Evolutionary conservation across 225 moss, liverwort and hornwort genomes (phyloP).

Genomic region (Sphagnum contortum): DNA sequence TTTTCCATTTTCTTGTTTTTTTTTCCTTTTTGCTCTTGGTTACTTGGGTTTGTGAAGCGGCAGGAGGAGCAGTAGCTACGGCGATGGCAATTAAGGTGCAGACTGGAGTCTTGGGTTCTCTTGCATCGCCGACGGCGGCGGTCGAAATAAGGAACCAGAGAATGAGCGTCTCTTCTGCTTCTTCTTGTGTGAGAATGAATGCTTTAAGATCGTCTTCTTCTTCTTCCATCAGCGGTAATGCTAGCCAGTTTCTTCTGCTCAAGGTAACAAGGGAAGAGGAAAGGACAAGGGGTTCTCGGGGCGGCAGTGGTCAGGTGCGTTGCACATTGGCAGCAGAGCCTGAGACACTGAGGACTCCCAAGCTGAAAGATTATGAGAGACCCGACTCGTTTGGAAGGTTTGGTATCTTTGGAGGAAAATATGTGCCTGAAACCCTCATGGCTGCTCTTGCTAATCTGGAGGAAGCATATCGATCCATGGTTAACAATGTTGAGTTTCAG

Average conservation of each 20-base stretch:
- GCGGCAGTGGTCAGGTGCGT: conserved; percentile 10
- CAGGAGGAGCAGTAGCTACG: no score
- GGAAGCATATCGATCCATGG: conserved; percentile 46
- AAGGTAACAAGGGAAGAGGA: neutral
- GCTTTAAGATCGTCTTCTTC: neutral
- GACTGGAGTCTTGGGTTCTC: no score
- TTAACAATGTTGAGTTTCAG: conserved; percentile 73
- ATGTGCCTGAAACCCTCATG: conserved; percentile 98
- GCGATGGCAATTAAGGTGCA: no score
- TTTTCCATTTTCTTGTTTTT: no score
- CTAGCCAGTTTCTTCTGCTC: conserved; percentile 6
- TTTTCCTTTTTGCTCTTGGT: no score
- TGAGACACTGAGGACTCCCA: conserved; percentile 26
- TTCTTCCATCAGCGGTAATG: conserved; percentile 12
- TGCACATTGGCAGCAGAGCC: conserved; percentile 29
- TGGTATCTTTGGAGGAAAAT: conserved; percentile 89
- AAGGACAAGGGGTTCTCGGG: conserved; percentile 3
- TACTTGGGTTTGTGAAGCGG: no score
- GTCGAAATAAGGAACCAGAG: no score
- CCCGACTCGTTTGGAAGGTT: conserved; percentile 87
- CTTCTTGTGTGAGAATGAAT: no score
- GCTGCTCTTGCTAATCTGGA: conserved; percentile 72
- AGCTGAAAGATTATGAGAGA: conserved; percentile 64
- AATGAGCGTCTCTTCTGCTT: no score
- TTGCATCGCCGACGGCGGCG: no score